Percentiles rank a stretch among this genome's conserved stretches.
Conservation (phyloP, 371 early-diverging fungal species). For the Chytridium lagenaria region DNA sequence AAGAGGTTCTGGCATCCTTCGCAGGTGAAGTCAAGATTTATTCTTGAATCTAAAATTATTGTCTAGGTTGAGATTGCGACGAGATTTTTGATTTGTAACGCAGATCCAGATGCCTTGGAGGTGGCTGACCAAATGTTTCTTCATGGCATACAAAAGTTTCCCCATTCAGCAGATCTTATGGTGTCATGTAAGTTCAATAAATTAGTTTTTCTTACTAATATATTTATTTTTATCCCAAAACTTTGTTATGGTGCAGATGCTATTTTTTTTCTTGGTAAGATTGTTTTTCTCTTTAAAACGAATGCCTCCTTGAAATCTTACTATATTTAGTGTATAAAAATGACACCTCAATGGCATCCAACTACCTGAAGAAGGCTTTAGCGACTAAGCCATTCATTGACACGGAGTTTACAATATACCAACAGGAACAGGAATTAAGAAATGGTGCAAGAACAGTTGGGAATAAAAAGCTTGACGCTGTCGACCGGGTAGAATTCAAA, state of each 20-base stretch:
- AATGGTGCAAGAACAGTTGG: constrained; percentile 27
- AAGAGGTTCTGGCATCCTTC: constrained; percentile 33
- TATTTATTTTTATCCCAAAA: not conserved
- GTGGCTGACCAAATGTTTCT: constrained; percentile 35
- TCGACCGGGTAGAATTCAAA: constrained; percentile 43
- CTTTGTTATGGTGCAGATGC: constrained; percentile 17
- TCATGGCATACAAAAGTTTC: constrained; percentile 37
- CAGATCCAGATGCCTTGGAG: constrained; percentile 21
- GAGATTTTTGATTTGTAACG: constrained; percentile 23
- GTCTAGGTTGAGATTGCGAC: constrained; percentile 37
- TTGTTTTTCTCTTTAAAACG: not conserved
- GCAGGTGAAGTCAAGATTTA: constrained; percentile 8
- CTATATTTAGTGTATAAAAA: constrained; percentile 29
- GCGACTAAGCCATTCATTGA: constrained; percentile 25
- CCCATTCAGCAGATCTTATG: constrained; percentile 31
- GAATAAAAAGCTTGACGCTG: constrained; percentile 42
- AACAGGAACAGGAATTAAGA: constrained; percentile 38
- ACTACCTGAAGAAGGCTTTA: constrained; percentile 38
- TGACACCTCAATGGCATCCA: constrained; percentile 31
- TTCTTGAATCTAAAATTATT: not conserved
- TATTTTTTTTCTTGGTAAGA: constrained; percentile 29
- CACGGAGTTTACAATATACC: constrained; percentile 39
- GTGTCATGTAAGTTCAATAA: constrained; percentile 27
- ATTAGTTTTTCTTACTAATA: not conserved
- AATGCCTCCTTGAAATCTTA: too few relatives aligned